Evolutionary conservation across 73 alveolate genomes (phyloP), one percentile per base, ranked within the genome.

Genomic region (Urostyla sp.): DNA sequence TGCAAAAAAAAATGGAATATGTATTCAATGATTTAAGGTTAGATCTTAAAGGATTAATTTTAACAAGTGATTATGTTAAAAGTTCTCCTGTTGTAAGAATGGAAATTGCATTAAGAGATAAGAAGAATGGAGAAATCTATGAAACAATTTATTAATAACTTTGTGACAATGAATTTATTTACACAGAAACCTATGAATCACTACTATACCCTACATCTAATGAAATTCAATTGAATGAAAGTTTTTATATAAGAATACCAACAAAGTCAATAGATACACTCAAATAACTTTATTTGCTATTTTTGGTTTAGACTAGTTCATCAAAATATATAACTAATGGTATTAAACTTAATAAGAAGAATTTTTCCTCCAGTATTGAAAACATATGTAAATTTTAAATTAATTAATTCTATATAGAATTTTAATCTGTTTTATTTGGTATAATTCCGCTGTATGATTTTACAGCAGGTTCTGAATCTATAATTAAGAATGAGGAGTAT

Each of bases 241-340:
- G 66, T 18, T 69, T 69, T 69, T 69, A 46, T 38, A 69, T 69
- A 6, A 69, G 83, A 40, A 69, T 69, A 15, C 83, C 83, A n/a
- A 46, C 83, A 3, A 69, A 69, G 26, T 69, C 83, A 2, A 52
- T 69, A 5, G 83, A 69, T 4, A 69, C 83, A 2, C 35, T 69
- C 31, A 69, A 69, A 36, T 46, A 69, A 48, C 8, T 69, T 1
- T 69, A 69, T 37, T 49, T 69, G 55, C 44, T 69, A 4, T 69
- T 69, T 23, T 27, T 69, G 72, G 83, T 69, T 13, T 48, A 69
- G 53, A 69, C 83, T 8, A 30, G 44, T 6, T 67, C 49, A 0
- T 27, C 30, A 7, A 48, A 21, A 16, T 46, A 69, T 27, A 69
- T 46, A 34, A 37, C 83, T 5, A 69, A 69, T 28, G 83, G 83